phyloP scores from a whole-genome alignment of 306 rosid genomes.

The Ceratonia siliqua region DNA sequence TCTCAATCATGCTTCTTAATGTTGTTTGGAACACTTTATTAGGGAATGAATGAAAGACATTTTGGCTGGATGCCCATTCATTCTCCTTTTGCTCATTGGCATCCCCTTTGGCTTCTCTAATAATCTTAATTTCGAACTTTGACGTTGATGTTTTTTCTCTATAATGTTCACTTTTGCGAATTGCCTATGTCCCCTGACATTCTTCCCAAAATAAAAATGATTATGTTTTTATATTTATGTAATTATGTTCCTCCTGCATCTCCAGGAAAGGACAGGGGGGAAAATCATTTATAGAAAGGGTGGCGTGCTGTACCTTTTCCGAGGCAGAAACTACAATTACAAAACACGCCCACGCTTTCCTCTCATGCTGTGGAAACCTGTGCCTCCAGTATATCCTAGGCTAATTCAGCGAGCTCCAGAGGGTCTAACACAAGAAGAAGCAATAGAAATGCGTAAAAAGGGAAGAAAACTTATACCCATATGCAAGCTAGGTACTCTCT shows the following conservation, averaged over 20 bases:
- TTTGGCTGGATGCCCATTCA: background rate
- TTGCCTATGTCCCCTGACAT: background rate
- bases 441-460: slow-evolving; percentile 71
- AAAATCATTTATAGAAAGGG: slow-evolving; percentile 65
- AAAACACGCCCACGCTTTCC: slow-evolving; percentile 82
- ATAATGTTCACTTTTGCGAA: background rate
- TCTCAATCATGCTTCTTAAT: background rate
- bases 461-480: slow-evolving; percentile 75
- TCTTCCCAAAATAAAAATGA: background rate
- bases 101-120: slow-evolving; percentile 25
- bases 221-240: background rate
- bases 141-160: background rate
- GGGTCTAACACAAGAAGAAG: slow-evolving; percentile 73
- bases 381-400: slow-evolving; percentile 83
- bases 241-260: slow-evolving; percentile 10
- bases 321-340: slow-evolving; percentile 92
- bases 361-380: slow-evolving; percentile 96
- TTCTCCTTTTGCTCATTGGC: background rate
- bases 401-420: slow-evolving; percentile 67
- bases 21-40: background rate
- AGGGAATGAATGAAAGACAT: background rate
- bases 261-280: slow-evolving; percentile 89
- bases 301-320: slow-evolving; percentile 77
- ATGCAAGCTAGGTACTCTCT: slow-evolving; percentile 69
- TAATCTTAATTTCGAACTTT: background rate